Percentiles rank a stretch among this genome's conserved stretches.
Evolutionary conservation across 192 early-diverging fungal species (phyloP).

Genomic region (Diversispora epigaea): DNA sequence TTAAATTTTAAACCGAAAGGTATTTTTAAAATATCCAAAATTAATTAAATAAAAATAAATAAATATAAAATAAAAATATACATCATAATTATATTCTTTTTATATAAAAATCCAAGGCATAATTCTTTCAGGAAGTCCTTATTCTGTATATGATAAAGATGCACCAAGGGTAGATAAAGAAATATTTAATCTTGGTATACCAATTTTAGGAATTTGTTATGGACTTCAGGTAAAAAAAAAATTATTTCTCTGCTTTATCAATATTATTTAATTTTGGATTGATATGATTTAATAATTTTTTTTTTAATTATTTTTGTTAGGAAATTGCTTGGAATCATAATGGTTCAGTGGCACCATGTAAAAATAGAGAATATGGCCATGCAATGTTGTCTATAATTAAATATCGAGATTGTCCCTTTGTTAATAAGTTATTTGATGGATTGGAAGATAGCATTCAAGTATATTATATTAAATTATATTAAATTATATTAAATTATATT

Average conservation of each 20-base stretch:
- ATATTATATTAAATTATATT: background rate
- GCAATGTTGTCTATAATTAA: conserved; percentile 71
- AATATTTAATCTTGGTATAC: conserved; percentile 85
- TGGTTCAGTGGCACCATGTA: conserved; percentile 83
- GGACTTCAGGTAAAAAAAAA: conserved; percentile 75
- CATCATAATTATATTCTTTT: background rate
- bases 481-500: background rate
- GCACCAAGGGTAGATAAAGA: conserved; percentile 92
- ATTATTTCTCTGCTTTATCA: too few relatives aligned
- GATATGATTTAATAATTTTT: background rate
- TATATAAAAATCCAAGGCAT: conserved; percentile 53
- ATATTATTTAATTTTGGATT: background rate
- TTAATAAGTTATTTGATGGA: conserved; percentile 69
- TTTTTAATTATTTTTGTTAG: conserved; percentile 36
- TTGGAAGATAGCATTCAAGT: conserved; percentile 61
- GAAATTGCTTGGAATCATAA: conserved; percentile 89
- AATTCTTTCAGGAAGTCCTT: conserved; percentile 94
- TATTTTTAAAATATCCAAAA: conserved; percentile 26
- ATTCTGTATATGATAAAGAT: conserved; percentile 93
- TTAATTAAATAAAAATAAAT: background rate
- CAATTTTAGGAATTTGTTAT: conserved; percentile 98
- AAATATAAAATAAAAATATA: background rate
- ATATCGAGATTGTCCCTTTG: conserved; percentile 61
- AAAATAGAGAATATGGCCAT: conserved; percentile 95
- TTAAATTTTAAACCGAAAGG: conserved; percentile 95